These are phyloP conservation scores for Salvia hispanica DNA, from an alignment of 257 asterid species.

Conservation along the genomic window DNA sequence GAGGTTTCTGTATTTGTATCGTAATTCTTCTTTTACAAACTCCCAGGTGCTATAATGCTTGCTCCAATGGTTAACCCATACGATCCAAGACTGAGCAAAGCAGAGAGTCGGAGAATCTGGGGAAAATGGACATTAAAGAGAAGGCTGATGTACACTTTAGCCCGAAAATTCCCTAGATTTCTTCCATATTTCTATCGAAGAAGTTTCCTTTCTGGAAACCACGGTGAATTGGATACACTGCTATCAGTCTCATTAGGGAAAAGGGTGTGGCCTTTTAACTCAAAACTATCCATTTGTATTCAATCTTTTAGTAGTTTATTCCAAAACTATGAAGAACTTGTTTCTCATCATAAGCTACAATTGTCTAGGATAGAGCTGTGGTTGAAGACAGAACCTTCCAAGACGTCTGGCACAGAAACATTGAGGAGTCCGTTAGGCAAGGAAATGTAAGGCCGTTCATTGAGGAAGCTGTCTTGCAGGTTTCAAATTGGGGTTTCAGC, in stretches of 20 bases:
- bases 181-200: slow-evolving; percentile 68
- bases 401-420: slow-evolving; percentile 82
- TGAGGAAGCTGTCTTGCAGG: slow-evolving; percentile 83
- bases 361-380: slow-evolving; percentile 71
- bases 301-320: not conserved
- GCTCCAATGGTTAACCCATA: slow-evolving; percentile 95
- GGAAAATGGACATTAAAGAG: slow-evolving; percentile 64
- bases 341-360: slow-evolving; percentile 32
- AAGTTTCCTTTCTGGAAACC: slow-evolving; percentile 83
- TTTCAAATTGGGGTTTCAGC: slow-evolving; percentile 93
- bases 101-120: slow-evolving; percentile 80
- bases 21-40: slow-evolving; percentile 27
- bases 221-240: slow-evolving; percentile 65
- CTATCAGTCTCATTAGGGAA: slow-evolving; percentile 66
- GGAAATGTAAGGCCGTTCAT: slow-evolving; percentile 68
- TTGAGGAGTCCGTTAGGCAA: slow-evolving; percentile 91
- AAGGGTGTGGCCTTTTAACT: slow-evolving; percentile 52
- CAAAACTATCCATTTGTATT: slow-evolving; percentile 9
- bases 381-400: slow-evolving; percentile 54
- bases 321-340: slow-evolving; percentile 1
- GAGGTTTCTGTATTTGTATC: no score
- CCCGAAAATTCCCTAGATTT: slow-evolving; percentile 70
- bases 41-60: slow-evolving; percentile 86
- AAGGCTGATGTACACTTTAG: slow-evolving; percentile 63
- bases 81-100: slow-evolving; percentile 74